phyloP scores from a whole-genome alignment of 2,329 filamentous ascomycete genomes.

The Colletotrichum plurivorum region DNA sequence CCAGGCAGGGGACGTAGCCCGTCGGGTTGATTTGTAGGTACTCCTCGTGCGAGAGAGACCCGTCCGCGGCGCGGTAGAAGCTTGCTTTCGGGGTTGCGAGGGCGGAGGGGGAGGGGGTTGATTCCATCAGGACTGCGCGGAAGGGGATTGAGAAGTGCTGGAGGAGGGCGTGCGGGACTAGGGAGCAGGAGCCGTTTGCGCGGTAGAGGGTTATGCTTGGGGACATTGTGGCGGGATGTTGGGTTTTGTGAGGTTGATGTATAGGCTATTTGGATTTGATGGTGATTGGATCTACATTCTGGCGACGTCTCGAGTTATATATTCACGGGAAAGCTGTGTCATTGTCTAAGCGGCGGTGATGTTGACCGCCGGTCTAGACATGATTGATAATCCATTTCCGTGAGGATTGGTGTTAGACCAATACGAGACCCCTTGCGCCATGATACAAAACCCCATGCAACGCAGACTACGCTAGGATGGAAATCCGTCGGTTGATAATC shows the following conservation, averaged over 20 bases:
- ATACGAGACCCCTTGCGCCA: too few species aligned
- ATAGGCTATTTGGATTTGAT: too few species aligned
- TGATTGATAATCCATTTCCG: neutral
- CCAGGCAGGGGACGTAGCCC: slow-evolving; percentile 50
- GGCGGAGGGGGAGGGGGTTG: neutral
- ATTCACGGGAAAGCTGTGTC: fast-evolving
- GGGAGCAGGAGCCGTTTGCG: slow-evolving; percentile 48
- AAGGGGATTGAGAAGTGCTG: slow-evolving; percentile 48
- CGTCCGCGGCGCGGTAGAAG: slow-evolving; percentile 46
- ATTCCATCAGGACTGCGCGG: slow-evolving; percentile 41
- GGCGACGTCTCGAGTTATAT: neutral
- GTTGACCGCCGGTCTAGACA: neutral
- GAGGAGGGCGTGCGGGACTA: slow-evolving; percentile 49
- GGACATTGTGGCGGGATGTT: slow-evolving; percentile 36
- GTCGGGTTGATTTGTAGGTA: slow-evolving; percentile 49
- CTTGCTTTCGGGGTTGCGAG: slow-evolving; percentile 23
- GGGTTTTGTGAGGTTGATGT: too few species aligned
- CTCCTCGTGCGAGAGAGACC: slow-evolving; percentile 47
- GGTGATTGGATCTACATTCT: too few species aligned
- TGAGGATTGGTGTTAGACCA: neutral
- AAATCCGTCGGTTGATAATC: too few species aligned
- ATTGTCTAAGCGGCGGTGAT: neutral
- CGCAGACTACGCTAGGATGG: too few species aligned
- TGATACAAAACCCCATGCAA: too few species aligned
- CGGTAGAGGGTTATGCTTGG: slow-evolving; percentile 48